Evolutionary conservation across 257 asterid species (phyloP).

Genomic region (Paraleonurus japonicus): DNA sequence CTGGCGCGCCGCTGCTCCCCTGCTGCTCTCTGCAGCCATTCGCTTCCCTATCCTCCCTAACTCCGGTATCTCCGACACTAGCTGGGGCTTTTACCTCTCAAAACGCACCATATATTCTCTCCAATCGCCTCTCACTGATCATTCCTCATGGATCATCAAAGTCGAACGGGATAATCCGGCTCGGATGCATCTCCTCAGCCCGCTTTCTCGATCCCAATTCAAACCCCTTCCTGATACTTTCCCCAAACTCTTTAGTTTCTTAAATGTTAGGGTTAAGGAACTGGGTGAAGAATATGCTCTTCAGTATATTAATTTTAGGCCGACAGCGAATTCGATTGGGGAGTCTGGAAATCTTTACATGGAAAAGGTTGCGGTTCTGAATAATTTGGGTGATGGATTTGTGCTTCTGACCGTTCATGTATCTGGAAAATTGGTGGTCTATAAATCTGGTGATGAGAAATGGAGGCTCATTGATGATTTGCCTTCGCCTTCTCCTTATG

Average conservation of each 20-base stretch:
- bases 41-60: slow-evolving; percentile 84
- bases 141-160: slow-evolving; percentile 61
- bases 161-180: slow-evolving; percentile 54
- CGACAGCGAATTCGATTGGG: slow-evolving; percentile 65
- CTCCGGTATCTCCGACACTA: slow-evolving; percentile 58
- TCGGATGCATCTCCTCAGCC: slow-evolving; percentile 58
- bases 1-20: slow-evolving; percentile 64
- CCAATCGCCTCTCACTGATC: slow-evolving; percentile 32
- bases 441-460: slow-evolving; percentile 65
- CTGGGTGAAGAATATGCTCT: slow-evolving; percentile 65
- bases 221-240: slow-evolving; percentile 53
- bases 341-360: slow-evolving; percentile 75
- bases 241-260: slow-evolving; percentile 49
- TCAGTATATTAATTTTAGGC: slow-evolving; percentile 69
- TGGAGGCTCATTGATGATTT: slow-evolving; percentile 65
- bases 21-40: slow-evolving; percentile 36
- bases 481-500: slow-evolving; percentile 61
- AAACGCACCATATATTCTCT: slow-evolving; percentile 55
- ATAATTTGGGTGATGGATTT: slow-evolving; percentile 32
- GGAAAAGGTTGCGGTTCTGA: slow-evolving; percentile 76
- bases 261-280: slow-evolving; percentile 47
- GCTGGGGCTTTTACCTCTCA: slow-evolving; percentile 80
- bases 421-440: slow-evolving; percentile 69
- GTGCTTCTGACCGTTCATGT: slow-evolving; percentile 66
- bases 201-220: slow-evolving; percentile 50